Percentiles rank a stretch among this genome's conserved stretches.
Conservation (phyloP, 2,329 filamentous ascomycete species). For the Pseudogymnoascus sp. region DNA sequence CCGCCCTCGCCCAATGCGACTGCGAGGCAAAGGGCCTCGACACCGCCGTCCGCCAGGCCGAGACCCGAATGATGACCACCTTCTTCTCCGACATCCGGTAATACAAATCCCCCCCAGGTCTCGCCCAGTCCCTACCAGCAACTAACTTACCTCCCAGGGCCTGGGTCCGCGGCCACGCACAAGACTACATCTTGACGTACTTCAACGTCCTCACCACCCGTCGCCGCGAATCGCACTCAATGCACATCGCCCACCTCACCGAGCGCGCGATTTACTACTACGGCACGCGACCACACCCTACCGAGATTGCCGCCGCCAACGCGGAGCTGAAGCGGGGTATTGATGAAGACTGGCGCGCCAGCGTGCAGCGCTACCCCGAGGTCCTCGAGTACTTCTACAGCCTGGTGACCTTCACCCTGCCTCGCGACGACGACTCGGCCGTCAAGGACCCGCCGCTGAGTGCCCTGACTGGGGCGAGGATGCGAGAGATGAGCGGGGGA, state of each 20-base stretch:
- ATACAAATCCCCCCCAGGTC: conserved; percentile 17
- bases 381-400: conserved; percentile 75
- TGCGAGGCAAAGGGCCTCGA: conserved; percentile 60
- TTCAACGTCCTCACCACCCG: conserved; percentile 53
- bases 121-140: not conserved
- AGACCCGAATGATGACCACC: conserved; percentile 53
- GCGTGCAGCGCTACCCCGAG: conserved; percentile 68
- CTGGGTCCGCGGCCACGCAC: conserved; percentile 57
- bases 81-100: conserved; percentile 58
- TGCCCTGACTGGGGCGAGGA: conserved; percentile 20
- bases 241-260: conserved; percentile 47
- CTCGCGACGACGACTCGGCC: conserved; percentile 49
- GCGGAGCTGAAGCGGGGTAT: conserved; percentile 61
- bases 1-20: conserved; percentile 50
- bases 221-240: conserved; percentile 48
- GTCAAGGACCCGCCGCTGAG: conserved; percentile 54
- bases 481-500: conserved; percentile 6
- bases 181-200: conserved; percentile 60
- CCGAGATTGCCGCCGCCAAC: conserved; percentile 56
- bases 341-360: conserved; percentile 69
- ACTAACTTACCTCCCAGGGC: conserved; percentile 31
- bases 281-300: conserved; percentile 47
- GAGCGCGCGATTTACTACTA: conserved; percentile 50
- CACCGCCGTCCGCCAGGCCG: conserved; percentile 52
- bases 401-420: conserved; percentile 57